Evolutionary conservation across 148 eudicot species (phyloP), one percentile per base, ranked within the genome.

Genomic region (Spergularia bocconei): DNA sequence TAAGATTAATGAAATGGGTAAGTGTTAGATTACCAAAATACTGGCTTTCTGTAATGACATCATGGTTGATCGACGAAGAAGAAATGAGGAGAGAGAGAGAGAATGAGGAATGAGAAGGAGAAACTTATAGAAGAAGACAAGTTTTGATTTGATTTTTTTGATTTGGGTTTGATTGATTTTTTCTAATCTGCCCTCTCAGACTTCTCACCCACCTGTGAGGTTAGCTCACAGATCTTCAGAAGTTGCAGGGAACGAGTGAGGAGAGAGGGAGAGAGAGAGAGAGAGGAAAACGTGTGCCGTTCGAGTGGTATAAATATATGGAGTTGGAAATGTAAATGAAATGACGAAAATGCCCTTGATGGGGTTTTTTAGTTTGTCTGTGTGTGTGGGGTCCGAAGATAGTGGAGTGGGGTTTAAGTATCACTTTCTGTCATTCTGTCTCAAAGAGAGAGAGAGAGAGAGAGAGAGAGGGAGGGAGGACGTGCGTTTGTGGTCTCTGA

Each of bases 21-120:
- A 11, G 58, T 39, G n/a, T 59, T 59, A 17, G 21, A 62, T 85
- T 88, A 91, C 97, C 97, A 84, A 73, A 73, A 84, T 83, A 67
- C 68, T 70, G 76, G 67, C 76, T 69, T 84, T 82, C n/a, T 84
- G 87, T 29, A 91, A 80, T 9, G 97, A 88, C 65, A 91, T 75
- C 97, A 90, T 91, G 79, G 7, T 77, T 80, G 84, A 81, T 59
- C 50, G 16, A 58, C 8, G 25, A 10, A 29, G 2, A 41, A 11
- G 41, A 10, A 0, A 7, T 29, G 0, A 13, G 52, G 11, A 2
- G 7, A 12, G 6, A 2, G 7, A 12, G 6, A 13, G 44, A 36
- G 3, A 7, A 1, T 13, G 9, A 29, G 61, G 33, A n/a, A 2
- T 67, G 33, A 52, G n/a, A 62, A 6, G 16, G 21, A 16, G 16